A percentile compares a stretch with the other conserved stretches of the same genome.
phyloP scores from a whole-genome alignment of 306 rosid genomes.

The Acacia melanoxylon region DNA sequence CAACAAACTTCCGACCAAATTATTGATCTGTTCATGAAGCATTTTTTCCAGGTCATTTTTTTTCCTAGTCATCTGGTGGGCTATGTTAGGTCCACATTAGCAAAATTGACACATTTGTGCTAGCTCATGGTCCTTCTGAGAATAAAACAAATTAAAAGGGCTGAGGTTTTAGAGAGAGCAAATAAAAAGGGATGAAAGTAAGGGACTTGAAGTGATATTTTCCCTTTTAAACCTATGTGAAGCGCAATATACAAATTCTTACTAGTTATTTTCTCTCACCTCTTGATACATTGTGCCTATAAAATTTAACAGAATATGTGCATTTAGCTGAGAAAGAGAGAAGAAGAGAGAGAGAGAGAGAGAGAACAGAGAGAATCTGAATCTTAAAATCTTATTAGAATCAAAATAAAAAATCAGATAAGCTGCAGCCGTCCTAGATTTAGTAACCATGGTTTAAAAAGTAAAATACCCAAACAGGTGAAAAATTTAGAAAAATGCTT shows the following conservation, averaged over 20 bases:
- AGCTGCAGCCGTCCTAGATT: not conserved
- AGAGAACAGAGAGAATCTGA: not conserved
- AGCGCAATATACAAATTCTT: not conserved
- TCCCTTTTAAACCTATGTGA: not conserved
- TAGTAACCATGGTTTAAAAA: no score
- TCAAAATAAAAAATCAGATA: not conserved
- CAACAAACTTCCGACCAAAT: no score
- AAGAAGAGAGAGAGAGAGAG: no score
- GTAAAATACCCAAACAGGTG: no score
- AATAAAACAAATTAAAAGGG: no score
- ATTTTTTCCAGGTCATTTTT: no score
- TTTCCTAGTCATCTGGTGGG: not conserved
- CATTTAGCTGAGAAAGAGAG: not conserved
- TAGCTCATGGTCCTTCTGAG: not conserved
- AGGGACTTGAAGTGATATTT: not conserved
- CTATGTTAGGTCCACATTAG: not conserved
- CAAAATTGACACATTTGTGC: no score
- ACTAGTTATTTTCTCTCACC: conserved; percentile 8
- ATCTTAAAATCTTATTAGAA: not conserved
- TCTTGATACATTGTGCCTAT: not conserved
- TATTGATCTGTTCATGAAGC: no score
- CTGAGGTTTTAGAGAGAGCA: not conserved
- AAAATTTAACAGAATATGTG: not conserved
- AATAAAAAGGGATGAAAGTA: not conserved
- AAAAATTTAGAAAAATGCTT: no score